Conservation (phyloP, 2,329 filamentous ascomycete genomes). For the Paraconiothyrium sp. region DNA sequence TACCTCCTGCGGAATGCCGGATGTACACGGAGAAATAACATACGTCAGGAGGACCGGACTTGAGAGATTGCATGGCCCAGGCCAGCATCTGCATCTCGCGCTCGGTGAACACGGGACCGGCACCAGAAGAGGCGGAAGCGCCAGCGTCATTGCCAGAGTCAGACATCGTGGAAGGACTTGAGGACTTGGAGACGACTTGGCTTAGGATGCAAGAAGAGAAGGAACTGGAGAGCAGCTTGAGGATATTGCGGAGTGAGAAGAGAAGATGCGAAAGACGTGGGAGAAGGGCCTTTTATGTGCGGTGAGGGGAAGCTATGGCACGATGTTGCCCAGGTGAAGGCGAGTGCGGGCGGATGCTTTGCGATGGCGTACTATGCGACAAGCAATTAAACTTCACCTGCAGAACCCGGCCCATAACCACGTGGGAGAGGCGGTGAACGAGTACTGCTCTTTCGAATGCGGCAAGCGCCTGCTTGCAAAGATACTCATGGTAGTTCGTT, state of each 20-base stretch:
- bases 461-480: background rate
- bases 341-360: slow-evolving; percentile 21
- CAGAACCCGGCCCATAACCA: background rate
- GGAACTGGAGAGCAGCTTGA: background rate
- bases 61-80: slow-evolving; percentile 50
- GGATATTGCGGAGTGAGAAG: slow-evolving; percentile 27
- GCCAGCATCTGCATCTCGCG: slow-evolving; percentile 47
- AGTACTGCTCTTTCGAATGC: background rate
- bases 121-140: slow-evolving; percentile 9
- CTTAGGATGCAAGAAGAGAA: slow-evolving; percentile 1
- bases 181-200: slow-evolving; percentile 1
- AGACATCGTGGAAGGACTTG: slow-evolving; percentile 35
- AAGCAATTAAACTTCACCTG: slow-evolving; percentile 17
- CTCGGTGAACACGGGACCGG: slow-evolving; percentile 40
- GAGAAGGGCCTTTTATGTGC: background rate
- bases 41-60: slow-evolving; percentile 49
- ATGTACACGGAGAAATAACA: background rate
- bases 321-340: slow-evolving; percentile 22
- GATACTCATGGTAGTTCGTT: too few species aligned
- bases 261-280: slow-evolving; percentile 8
- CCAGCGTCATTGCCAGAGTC: slow-evolving; percentile 27
- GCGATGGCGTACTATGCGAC: slow-evolving; percentile 14
- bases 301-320: background rate
- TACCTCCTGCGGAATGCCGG: background rate
- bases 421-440: background rate